phyloP scores from a whole-genome alignment of 441 rosid species.

The Melastoma candidum region DNA sequence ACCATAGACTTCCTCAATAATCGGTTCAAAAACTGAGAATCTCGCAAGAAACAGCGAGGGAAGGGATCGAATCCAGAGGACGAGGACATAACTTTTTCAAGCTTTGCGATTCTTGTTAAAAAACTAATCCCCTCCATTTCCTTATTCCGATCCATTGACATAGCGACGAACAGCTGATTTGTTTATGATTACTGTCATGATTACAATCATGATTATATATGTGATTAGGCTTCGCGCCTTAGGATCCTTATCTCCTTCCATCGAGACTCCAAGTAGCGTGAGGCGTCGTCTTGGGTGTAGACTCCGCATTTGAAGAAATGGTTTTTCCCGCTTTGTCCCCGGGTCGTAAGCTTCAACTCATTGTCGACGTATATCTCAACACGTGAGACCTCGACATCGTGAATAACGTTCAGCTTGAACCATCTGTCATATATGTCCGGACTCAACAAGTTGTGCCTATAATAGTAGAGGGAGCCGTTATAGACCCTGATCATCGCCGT shows the following conservation, averaged over 20 bases:
- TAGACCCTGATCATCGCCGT: not conserved
- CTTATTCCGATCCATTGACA: too few relatives aligned
- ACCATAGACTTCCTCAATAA: too few relatives aligned
- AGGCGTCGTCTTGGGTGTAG: not conserved
- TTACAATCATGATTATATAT: too few relatives aligned
- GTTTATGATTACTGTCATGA: not conserved
- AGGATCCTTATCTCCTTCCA: constrained; percentile 5
- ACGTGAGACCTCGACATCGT: not conserved
- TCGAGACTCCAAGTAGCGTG: not conserved
- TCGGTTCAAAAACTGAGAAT: too few relatives aligned
- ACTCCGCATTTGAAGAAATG: constrained; percentile 1
- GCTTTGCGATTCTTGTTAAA: too few relatives aligned
- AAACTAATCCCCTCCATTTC: too few relatives aligned
- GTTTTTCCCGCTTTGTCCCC: not conserved
- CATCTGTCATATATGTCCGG: constrained; percentile 2
- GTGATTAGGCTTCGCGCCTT: not conserved
- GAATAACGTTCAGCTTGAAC: constrained; percentile 1
- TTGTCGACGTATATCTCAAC: not conserved
- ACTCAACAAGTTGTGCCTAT: not conserved
- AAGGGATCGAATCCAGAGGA: too few relatives aligned
- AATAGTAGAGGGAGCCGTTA: not conserved
- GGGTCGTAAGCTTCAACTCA: not conserved
- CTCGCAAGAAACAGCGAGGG: too few relatives aligned
- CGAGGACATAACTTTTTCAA: too few relatives aligned
- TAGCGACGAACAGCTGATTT: not conserved